These are phyloP conservation scores for Phytopythium helicoides DNA, from an alignment of 352 stramenopile genomes.

Conservation along the genomic window DNA sequence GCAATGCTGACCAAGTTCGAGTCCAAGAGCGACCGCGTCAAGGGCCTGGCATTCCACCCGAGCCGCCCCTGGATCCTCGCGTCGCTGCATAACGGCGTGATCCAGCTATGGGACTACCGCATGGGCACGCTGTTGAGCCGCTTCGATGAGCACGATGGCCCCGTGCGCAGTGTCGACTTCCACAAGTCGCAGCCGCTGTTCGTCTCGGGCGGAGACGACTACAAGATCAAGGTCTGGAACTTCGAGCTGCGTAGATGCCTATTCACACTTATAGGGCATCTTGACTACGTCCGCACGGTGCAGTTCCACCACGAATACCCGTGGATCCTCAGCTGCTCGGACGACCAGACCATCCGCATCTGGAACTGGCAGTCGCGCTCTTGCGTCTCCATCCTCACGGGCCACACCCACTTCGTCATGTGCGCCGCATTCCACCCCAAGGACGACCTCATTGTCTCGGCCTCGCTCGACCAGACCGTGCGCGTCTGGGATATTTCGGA, in stretches of 20 bases:
- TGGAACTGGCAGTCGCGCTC: constrained; percentile 99
- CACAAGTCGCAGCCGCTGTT: constrained; percentile 98
- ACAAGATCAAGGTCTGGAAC: constrained; percentile 99
- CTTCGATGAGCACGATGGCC: constrained; percentile 99
- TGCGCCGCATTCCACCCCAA: constrained; percentile 99
- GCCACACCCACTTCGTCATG: constrained; percentile 99
- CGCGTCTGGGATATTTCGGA: constrained; percentile 99
- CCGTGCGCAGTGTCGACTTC: constrained; percentile 99
- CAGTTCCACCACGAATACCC: constrained; percentile 99
- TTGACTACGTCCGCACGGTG: constrained; percentile 99
- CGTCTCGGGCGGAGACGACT: constrained; percentile 98
- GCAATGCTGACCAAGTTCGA: constrained; percentile 99
- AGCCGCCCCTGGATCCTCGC: constrained; percentile 99
- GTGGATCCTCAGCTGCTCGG: constrained; percentile 97
- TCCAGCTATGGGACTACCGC: constrained; percentile 99
- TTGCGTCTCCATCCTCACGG: constrained; percentile 99
- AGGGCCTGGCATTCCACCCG: constrained; percentile 98
- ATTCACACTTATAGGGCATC: constrained; percentile 98
- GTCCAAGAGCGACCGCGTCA: constrained; percentile 99
- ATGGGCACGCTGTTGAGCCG: constrained; percentile 98
- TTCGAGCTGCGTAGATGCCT: constrained; percentile 99
- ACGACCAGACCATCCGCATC: constrained; percentile 99
- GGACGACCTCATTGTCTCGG: constrained; percentile 99
- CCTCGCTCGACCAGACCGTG: constrained; percentile 98
- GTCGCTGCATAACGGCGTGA: constrained; percentile 98